Conservation (phyloP, 208 protist species). For the Leptomonas pyrrhocoris region DNA sequence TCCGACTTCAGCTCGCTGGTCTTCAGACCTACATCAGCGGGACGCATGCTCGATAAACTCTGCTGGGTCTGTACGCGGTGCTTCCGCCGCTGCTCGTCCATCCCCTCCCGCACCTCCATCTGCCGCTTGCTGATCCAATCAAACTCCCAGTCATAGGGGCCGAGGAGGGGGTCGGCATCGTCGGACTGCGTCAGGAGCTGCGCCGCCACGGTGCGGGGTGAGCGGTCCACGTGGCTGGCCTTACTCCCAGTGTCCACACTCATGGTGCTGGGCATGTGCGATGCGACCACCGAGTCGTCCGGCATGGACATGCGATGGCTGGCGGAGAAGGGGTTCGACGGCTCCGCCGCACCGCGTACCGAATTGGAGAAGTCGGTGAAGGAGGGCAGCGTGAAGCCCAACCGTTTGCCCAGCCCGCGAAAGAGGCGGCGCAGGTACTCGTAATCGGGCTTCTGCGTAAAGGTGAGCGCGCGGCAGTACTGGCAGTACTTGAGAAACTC, state of each 20-base stretch:
- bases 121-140: constrained; percentile 85
- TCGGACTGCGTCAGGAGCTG: constrained; percentile 17
- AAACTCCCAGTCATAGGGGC: constrained; percentile 82
- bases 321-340: constrained; percentile 20
- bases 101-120: constrained; percentile 45
- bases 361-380: constrained; percentile 7
- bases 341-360: constrained; percentile 9
- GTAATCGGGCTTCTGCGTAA: constrained; percentile 84
- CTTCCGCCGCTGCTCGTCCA: constrained; percentile 17
- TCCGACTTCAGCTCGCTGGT: constrained; percentile 18
- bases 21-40: not conserved
- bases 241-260: constrained; percentile 21
- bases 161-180: constrained; percentile 33
- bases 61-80: not conserved
- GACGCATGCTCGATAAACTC: not conserved
- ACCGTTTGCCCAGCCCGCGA: constrained; percentile 38
- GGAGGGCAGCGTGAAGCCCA: constrained; percentile 30
- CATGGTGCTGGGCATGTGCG: constrained; percentile 23
- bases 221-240: constrained; percentile 5
- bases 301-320: not conserved
- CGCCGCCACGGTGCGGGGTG: constrained; percentile 31
- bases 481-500: constrained; percentile 75
- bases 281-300: constrained; percentile 1
- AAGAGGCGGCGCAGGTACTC: constrained; percentile 78
- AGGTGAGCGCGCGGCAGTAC: constrained; percentile 79